Percentiles rank a stretch among this genome's conserved stretches.
Evolutionary conservation across 2,329 filamentous ascomycete genomes (phyloP).

Genomic region (Elsinoe necatrix): DNA sequence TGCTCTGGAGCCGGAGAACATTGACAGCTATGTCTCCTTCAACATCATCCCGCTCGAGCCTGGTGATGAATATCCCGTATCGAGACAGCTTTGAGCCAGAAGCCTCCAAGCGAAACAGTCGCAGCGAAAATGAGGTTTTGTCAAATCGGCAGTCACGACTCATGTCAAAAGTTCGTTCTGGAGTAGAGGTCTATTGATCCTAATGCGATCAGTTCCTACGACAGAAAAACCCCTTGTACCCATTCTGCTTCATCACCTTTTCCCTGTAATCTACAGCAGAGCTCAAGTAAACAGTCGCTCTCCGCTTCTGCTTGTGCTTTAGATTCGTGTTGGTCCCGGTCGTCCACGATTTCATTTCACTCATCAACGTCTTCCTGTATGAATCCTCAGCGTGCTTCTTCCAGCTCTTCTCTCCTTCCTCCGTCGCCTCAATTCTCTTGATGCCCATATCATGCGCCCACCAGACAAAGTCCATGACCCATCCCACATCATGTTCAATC

Average conservation of each 20-base stretch:
- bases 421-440: slow-evolving; percentile 33
- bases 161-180: neutral
- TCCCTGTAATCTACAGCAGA: slow-evolving; percentile 38
- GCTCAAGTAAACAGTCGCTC: slow-evolving; percentile 41
- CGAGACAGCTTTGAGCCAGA: slow-evolving; percentile 14
- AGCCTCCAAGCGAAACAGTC: neutral
- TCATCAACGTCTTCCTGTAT: slow-evolving; percentile 37
- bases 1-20: slow-evolving; percentile 32
- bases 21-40: slow-evolving; percentile 32
- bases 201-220: neutral
- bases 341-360: slow-evolving; percentile 48
- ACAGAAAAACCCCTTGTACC: slow-evolving; percentile 17
- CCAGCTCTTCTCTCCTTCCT: slow-evolving; percentile 37
- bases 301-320: slow-evolving; percentile 38
- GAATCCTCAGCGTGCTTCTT: slow-evolving; percentile 27
- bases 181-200: neutral
- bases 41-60: slow-evolving; percentile 30
- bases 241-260: slow-evolving; percentile 22
- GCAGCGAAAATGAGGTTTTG: no score
- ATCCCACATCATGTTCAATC: slow-evolving; percentile 37
- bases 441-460: slow-evolving; percentile 31
- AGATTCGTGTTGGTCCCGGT: slow-evolving; percentile 48
- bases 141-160: no score
- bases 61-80: slow-evolving; percentile 31
- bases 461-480: slow-evolving; percentile 36